Conservation (phyloP, 75 land plant species). For the Picea sitchensis region DNA sequence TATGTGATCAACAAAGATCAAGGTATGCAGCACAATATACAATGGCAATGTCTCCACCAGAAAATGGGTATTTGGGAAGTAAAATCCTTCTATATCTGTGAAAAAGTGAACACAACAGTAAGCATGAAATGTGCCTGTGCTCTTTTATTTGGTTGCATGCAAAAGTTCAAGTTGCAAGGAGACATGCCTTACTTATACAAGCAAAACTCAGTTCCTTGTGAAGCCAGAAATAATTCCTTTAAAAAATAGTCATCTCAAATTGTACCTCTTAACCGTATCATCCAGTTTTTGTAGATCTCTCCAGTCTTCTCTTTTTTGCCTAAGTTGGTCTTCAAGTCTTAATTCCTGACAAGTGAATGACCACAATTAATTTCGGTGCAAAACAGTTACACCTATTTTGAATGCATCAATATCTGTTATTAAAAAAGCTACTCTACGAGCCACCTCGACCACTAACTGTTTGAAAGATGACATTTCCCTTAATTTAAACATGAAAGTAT, state of each 20-base stretch:
- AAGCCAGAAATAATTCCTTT: not conserved
- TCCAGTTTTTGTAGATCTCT: constrained; percentile 8
- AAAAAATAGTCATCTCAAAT: not conserved
- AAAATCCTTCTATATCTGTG: not conserved
- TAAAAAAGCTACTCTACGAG: too few relatives aligned
- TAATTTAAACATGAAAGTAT: too few relatives aligned
- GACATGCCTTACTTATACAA: not conserved
- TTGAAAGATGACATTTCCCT: too few relatives aligned
- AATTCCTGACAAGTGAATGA: not conserved
- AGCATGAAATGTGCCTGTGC: not conserved
- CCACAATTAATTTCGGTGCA: not conserved
- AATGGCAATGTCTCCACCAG: too few relatives aligned
- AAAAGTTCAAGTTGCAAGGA: not conserved
- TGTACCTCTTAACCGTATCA: not conserved
- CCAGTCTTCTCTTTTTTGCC: not conserved
- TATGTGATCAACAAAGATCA: too few relatives aligned
- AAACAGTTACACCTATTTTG: not conserved
- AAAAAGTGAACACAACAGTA: not conserved
- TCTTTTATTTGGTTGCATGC: not conserved
- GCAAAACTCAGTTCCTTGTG: not conserved
- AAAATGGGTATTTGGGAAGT: not conserved
- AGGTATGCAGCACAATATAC: too few relatives aligned
- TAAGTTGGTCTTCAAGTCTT: constrained; percentile 5
- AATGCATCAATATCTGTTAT: too few relatives aligned
- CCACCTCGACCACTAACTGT: too few relatives aligned